A percentile compares a stretch with the other conserved stretches of the same genome.
phyloP scores from a whole-genome alignment of 768 basidiomycete species.

The Pleurotus eryngii region DNA sequence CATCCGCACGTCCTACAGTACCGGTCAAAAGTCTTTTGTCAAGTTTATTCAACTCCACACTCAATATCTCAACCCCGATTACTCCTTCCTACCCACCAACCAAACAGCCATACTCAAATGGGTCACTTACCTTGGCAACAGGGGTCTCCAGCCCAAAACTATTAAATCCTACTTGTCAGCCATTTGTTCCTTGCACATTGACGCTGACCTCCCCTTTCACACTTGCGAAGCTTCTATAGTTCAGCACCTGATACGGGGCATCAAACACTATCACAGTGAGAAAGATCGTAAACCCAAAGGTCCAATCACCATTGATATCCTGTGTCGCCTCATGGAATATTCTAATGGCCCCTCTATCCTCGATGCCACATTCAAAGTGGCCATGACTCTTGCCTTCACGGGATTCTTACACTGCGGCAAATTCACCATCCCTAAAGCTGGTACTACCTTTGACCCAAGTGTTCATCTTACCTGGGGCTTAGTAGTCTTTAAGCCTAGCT shows the following conservation, averaged over 20 bases:
- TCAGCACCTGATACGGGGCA: background rate
- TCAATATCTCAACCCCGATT: conserved; percentile 11
- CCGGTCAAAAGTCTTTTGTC: background rate
- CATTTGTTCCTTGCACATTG: no score
- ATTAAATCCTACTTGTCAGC: no score
- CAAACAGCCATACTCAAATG: conserved; percentile 16
- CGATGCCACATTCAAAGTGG: background rate
- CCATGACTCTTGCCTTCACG: no score
- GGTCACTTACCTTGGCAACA: conserved; percentile 14
- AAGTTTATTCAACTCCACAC: conserved; percentile 2
- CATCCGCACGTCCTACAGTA: background rate
- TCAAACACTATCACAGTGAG: background rate
- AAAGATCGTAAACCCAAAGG: background rate
- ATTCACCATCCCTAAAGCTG: no score
- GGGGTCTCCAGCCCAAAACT: conserved; percentile 9
- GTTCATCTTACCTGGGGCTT: background rate
- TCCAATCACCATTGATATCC: background rate
- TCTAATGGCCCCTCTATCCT: background rate
- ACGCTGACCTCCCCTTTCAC: background rate
- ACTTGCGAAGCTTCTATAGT: background rate
- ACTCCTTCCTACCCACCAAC: conserved; percentile 13
- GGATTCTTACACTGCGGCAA: no score
- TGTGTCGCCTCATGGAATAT: background rate
- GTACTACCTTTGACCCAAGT: background rate
- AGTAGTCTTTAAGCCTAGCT: background rate